Conservation (phyloP, 495 filamentous ascomycete species). For the Aspergillus kassunensis region DNA sequence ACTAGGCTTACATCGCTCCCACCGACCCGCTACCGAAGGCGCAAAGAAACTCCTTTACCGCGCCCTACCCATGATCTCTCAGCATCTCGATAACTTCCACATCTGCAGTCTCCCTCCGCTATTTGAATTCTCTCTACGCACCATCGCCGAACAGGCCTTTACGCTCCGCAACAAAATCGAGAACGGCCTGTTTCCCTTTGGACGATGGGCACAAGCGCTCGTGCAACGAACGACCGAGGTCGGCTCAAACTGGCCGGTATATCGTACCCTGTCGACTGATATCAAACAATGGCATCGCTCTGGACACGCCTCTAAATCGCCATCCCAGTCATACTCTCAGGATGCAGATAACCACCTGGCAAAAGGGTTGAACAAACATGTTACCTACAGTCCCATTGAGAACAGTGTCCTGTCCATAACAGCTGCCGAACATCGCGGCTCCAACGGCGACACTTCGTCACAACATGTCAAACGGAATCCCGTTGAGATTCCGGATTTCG, state of each 20-base stretch:
- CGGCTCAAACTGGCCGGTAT: slow-evolving; percentile 34
- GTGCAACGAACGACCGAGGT: slow-evolving; percentile 29
- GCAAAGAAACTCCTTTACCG: slow-evolving; percentile 44
- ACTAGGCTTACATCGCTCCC: slow-evolving; percentile 30
- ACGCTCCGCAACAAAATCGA: slow-evolving; percentile 32
- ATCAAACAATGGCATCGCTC: slow-evolving; percentile 35
- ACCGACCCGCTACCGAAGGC: slow-evolving; percentile 38
- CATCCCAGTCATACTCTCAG: slow-evolving; percentile 12
- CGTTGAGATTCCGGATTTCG: slow-evolving; percentile 6
- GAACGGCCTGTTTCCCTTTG: slow-evolving; percentile 35
- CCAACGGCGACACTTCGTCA: slow-evolving; percentile 10
- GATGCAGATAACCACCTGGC: slow-evolving; percentile 2
- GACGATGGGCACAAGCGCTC: slow-evolving; percentile 37
- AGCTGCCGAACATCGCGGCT: neutral
- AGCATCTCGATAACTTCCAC: slow-evolving; percentile 45
- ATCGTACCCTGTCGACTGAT: slow-evolving; percentile 28
- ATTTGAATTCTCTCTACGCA: slow-evolving; percentile 40
- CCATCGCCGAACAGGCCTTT: slow-evolving; percentile 37
- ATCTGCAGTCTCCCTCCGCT: slow-evolving; percentile 46
- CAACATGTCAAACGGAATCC: slow-evolving; percentile 8
- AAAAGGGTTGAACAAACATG: neutral
- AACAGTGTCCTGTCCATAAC: slow-evolving; percentile 9
- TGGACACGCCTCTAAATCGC: slow-evolving; percentile 13
- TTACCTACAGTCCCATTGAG: slow-evolving; percentile 5
- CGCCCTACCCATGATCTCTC: slow-evolving; percentile 39